Evolutionary conservation across 1,139 yeast genomes (phyloP), one percentile per base, ranked within the genome.

Genomic region (Candida neerlandica): DNA sequence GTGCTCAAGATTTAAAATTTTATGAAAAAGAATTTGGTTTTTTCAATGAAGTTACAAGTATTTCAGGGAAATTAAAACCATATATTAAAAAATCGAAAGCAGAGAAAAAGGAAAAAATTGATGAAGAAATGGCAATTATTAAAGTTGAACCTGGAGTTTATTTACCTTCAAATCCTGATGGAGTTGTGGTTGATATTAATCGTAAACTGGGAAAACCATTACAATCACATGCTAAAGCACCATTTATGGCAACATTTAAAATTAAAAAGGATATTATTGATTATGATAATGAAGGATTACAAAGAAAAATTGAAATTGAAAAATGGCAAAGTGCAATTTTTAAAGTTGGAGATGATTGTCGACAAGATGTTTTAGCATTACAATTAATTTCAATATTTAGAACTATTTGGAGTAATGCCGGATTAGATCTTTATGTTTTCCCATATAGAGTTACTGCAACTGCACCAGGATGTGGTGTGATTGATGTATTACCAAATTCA

Each of bases 401-500:
- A 60, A 85, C 95, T 46, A 89, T 95, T 51, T 95, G 97, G 95
- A 81, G 84, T 56, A 80, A 81, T 56, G 84, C 90, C 11, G 98
- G 98, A 1, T 75, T 95, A 53, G 98, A 94, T 65, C 79, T 94
- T 44, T 95, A 80, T 67, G 96, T 94, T 30, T 95, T 82, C 71
- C 99, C 99, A 1, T 81, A 95, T 69, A 77, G 98, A 57, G 99
- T 95, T 18, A 92, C 97, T 0, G 99, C 99, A 1, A 94, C 99
- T 5, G 97, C 97, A 1, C 98, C 99, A 1, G 99, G 99, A 1
- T 91, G 98, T 73, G 99, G 99, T 67, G 96, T 95, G 42, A 94
- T 95, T 72, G 99, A 95, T 65, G 99, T 95, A 35, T 78, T 95
- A 57, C 99, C 99, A 32, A 89, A 92, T 65, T 85, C 97, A 12